Base-by-base conservation (phyloP, 805 yeast species). In the Lachancea kluyveri region DNA sequence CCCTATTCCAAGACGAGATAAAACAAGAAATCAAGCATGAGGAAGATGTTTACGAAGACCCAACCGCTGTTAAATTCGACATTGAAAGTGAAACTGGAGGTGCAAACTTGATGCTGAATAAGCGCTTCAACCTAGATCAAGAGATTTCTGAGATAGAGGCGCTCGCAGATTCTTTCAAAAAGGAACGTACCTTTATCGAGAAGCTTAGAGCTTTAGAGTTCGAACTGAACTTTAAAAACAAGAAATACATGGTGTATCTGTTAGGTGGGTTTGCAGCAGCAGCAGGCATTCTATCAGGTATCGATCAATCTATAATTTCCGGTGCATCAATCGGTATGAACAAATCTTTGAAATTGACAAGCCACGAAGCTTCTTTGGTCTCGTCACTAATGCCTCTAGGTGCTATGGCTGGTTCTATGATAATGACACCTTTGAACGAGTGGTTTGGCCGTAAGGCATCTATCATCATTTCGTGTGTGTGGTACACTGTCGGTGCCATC, bases 301-400 rank as follows among this genome's bases (percentile, higher is more conserved):
- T 76, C 28, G 85, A 77, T 56, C 84, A 77, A 61, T 73, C 80
- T 12, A 64, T 77, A 24, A 77, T 77, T 37, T 67, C 76, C 17
- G 84, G 83, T 49, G 84, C 84, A 3, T 60, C 66, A 19, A 60
- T 72, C 33, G 70, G 71, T 14, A 67, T 76, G 68, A 60, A 57
- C 10, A 50, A 52, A 2, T 64, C 61, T 15, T 59, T 77, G 19
- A 24, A 50, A 19, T 54, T 77, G 27, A 45, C 60, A 12, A 35
- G 58, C 4, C 57, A 62, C 40, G 64, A 77, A 42, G 59, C 58
- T 31, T 75, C 82, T 1, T 61, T 76, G 39, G 69, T 76, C 12
- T 65, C 74, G 22, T 62, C 79, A 17, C 62, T 74, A 33, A 74
- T 77, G 79, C 83, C 84, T n/a, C 55, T 77, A 27, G 84, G 83